phyloP scores from a whole-genome alignment of 1,284 basidiomycete genomes.

The Stygiomarasmius scandens region DNA sequence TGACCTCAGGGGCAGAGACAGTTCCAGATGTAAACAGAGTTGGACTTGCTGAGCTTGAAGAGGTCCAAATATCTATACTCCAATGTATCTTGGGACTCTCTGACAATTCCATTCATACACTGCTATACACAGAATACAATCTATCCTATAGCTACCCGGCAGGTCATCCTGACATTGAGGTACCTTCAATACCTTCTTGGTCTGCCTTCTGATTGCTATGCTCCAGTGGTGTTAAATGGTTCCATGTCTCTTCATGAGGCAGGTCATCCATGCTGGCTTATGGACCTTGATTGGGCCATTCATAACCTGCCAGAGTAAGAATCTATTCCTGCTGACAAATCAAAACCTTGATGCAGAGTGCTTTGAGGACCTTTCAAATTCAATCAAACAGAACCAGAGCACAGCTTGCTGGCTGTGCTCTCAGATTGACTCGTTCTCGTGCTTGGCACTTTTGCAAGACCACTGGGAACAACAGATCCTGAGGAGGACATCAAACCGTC shows the following conservation, averaged over 20 bases:
- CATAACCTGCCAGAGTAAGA: background rate
- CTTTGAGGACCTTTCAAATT: background rate
- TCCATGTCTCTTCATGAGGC: background rate
- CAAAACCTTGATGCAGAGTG: background rate
- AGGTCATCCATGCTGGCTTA: background rate
- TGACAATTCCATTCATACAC: conserved; percentile 11
- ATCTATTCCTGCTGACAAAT: background rate
- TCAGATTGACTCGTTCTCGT: background rate
- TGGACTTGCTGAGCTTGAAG: conserved; percentile 12
- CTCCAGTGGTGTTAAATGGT: background rate
- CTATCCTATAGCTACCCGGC: conserved; percentile 18
- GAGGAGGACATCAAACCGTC: background rate
- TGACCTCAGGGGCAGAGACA: conserved; percentile 30
- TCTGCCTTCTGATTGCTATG: background rate
- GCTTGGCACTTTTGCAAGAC: background rate
- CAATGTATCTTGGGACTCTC: conserved; percentile 24
- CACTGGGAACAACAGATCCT: conserved; percentile 1
- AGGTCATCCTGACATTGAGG: conserved; percentile 11
- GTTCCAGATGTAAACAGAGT: conserved; percentile 17
- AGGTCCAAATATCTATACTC: conserved; percentile 23
- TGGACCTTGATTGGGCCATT: conserved; percentile 2
- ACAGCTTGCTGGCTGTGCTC: too few relatives aligned
- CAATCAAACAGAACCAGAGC: background rate
- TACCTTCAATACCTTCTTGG: conserved; percentile 1
- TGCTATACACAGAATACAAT: conserved; percentile 28